Evolutionary conservation across 768 basidiomycete species (phyloP).

Genomic region (Termitomyces bulborhizus): DNA sequence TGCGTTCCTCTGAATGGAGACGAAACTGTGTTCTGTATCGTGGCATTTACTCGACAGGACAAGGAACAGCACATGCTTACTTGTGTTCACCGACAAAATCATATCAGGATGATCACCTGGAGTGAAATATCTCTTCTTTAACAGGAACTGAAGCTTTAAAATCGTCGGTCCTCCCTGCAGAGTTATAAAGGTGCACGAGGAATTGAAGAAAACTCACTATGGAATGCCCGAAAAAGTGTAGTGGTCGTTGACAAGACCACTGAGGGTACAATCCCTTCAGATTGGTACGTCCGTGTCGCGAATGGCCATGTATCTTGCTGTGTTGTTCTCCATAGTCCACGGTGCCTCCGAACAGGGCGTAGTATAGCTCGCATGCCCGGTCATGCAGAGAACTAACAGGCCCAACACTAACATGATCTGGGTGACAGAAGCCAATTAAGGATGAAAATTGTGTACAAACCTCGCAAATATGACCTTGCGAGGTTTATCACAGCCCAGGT

Average conservation of each 20-base stretch:
- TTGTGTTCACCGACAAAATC: neutral
- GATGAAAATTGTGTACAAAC: neutral
- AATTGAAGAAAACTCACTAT: neutral
- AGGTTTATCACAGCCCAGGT: conserved; percentile 9
- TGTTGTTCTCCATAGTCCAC: neutral
- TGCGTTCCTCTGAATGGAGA: neutral
- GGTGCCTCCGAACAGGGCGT: neutral
- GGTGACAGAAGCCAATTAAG: neutral
- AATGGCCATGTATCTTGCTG: neutral
- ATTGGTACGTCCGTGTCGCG: neutral
- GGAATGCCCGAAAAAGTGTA: neutral
- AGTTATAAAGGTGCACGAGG: neutral
- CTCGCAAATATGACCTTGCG: conserved; percentile 13
- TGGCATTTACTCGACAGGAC: neutral
- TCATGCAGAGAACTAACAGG: neutral
- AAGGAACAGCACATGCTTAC: neutral
- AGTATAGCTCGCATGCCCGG: neutral
- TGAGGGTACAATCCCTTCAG: neutral
- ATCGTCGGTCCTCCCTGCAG: neutral
- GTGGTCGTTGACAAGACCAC: neutral
- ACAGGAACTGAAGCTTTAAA: neutral
- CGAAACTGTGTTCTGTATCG: neutral
- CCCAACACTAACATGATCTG: neutral
- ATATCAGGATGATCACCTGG: conserved; percentile 2
- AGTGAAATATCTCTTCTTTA: neutral